Base-by-base conservation (phyloP, 305 asterid genomes). In the Fraxinus latifolia region DNA sequence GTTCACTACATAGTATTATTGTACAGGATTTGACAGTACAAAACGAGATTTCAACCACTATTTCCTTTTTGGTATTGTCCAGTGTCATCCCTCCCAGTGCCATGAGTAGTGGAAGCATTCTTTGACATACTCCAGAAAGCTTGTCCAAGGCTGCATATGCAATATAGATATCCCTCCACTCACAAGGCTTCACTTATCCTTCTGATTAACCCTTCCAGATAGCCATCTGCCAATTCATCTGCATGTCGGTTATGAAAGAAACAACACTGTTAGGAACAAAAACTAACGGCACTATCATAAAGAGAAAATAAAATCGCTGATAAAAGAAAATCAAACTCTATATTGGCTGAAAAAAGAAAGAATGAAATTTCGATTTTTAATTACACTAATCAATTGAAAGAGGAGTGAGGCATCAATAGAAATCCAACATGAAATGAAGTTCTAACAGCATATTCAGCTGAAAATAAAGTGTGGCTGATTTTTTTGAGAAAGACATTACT, bases 121-220 rank as follows among this genome's bases (percentile, higher is more conserved):
- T 19, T 44, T n/a, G 11, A 67, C 21, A 47, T 60, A 9, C 39
- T 62, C 55, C 27, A 15, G 37, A 32, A 19, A 50, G 27, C 15
- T 65, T 55, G 11, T 73, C 53, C 83, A 60, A 77, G 44, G 83
- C 83, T 78, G 80, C 84, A 79, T 77, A 80, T 75, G 53, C 76
- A 80, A 58, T 80, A 73, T 84, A 74, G 80, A 82, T 71, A 80
- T 36, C 36, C 73, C 84, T 80, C 79, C 47, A 17, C 21, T 72
- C 14, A 58, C 53, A 7, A 70, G 42, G 76, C 21, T 70, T 70
- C 42, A 70, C 12, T 29, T 27, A 67, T 67, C 7, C 74, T 70
- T 70, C 76, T 15, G 39, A 68, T 27, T 29, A 27, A 31, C 42
- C 27, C 36, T 47, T 42, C 70, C 47, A 36, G 39, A 74, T 68